Conservation (phyloP, 306 rosid genomes). For the Ormosia emarginata region DNA sequence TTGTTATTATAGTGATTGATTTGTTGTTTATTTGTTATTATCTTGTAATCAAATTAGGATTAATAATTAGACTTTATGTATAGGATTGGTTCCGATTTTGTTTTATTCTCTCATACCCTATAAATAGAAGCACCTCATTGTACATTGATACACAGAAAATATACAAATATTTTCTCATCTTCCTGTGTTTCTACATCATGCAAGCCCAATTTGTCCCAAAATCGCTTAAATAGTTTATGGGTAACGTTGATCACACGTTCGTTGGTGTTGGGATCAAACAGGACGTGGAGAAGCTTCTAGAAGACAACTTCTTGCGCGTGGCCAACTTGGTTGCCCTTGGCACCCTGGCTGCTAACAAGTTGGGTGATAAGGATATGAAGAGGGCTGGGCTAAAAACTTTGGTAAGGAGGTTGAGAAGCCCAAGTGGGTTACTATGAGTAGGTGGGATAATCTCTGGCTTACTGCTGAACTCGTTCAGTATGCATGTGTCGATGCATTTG, state of each 20-base stretch:
- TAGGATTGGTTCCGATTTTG: too few species aligned
- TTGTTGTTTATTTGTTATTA: too few species aligned
- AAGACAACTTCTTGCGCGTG: constrained; percentile 10
- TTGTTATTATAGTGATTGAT: too few species aligned
- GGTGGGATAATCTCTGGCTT: constrained; percentile 24
- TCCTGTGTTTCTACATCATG: constrained; percentile 21
- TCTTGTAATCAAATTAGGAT: too few species aligned
- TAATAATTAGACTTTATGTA: too few species aligned
- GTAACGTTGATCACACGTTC: not conserved
- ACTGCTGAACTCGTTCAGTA: constrained; percentile 25
- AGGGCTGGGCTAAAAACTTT: constrained; percentile 1
- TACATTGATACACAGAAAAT: too few species aligned
- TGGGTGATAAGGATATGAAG: not conserved
- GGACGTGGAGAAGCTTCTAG: constrained; percentile 30
- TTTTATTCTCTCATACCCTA: too few species aligned
- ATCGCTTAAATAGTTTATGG: constrained; percentile 9
- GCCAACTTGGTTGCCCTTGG: constrained; percentile 16
- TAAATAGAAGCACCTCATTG: too few species aligned
- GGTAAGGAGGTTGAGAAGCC: constrained; percentile 29
- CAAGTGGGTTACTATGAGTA: not conserved
- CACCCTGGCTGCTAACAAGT: constrained; percentile 3
- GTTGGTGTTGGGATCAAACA: constrained; percentile 31
- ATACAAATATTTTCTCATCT: not conserved
- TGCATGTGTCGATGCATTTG: constrained; percentile 34
- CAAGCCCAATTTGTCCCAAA: constrained; percentile 19